Evolutionary conservation across 116 monocot genomes (phyloP).

Genomic region (Papilionanthe hybrid): DNA sequence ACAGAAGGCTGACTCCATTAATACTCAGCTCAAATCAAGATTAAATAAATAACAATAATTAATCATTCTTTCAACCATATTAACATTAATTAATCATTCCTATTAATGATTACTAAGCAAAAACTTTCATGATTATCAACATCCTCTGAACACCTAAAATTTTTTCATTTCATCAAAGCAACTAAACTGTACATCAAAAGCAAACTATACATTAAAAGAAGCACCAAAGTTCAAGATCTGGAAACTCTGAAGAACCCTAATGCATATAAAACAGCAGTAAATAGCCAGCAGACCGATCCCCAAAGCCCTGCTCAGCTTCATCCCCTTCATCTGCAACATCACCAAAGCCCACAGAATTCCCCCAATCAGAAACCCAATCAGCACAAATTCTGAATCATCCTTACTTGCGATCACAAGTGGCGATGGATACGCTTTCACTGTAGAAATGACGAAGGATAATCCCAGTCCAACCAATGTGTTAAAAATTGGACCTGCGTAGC

Average conservation of each 20-base stretch:
- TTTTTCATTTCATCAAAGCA: no score
- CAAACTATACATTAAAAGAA: neutral
- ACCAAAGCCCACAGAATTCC: slow-evolving; percentile 37
- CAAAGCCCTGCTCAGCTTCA: slow-evolving; percentile 29
- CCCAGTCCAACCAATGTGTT: slow-evolving; percentile 48
- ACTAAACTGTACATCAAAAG: no score
- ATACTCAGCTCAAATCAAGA: no score
- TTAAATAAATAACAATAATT: no score
- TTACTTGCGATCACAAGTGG: slow-evolving; percentile 20
- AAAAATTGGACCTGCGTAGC: slow-evolving; percentile 52
- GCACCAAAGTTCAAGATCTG: neutral
- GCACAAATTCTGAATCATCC: slow-evolving; percentile 18
- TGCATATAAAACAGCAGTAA: slow-evolving; percentile 24
- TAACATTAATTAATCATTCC: no score
- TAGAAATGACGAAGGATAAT: slow-evolving; percentile 28
- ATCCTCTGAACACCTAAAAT: no score
- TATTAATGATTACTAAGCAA: no score
- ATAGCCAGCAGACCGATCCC: slow-evolving; percentile 28
- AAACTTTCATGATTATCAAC: no score
- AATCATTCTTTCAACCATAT: no score
- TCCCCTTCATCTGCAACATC: slow-evolving; percentile 19
- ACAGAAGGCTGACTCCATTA: no score
- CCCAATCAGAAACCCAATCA: slow-evolving; percentile 20
- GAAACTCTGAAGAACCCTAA: slow-evolving; percentile 23
- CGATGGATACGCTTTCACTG: slow-evolving; percentile 26